A percentile compares a stretch with the other conserved stretches of the same genome.
Conservation (phyloP, 176 grass and related monocot species). For the Phoenix roebelenii region DNA sequence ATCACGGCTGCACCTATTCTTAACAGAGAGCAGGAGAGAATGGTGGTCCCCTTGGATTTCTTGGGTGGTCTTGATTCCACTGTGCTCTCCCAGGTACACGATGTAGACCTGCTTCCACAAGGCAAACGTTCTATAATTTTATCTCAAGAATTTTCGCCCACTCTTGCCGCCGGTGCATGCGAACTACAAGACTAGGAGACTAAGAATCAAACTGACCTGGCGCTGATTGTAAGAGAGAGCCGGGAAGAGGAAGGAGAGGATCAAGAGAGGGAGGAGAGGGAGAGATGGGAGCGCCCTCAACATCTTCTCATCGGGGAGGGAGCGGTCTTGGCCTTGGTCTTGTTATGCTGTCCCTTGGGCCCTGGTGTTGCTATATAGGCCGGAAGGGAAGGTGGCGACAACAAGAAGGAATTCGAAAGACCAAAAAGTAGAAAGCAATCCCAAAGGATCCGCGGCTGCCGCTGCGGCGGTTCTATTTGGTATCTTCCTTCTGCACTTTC, state of each 20-base stretch:
- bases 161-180: background rate
- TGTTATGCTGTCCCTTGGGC: background rate
- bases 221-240: slow-evolving; percentile 17
- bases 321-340: background rate
- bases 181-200: background rate
- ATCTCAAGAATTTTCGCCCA: background rate
- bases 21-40: slow-evolving; percentile 55
- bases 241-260: slow-evolving; percentile 1
- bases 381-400: no score
- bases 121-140: background rate
- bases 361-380: background rate
- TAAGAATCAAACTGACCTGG: slow-evolving; percentile 30
- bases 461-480: no score
- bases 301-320: background rate
- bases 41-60: slow-evolving; percentile 53
- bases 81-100: slow-evolving; percentile 60
- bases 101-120: slow-evolving; percentile 44
- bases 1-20: slow-evolving; percentile 38
- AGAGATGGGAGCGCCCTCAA: background rate
- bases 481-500: no score
- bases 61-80: slow-evolving; percentile 29
- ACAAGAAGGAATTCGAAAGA: no score
- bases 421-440: no score
- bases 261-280: slow-evolving; percentile 29
- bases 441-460: no score